Conservation (phyloP, 768 basidiomycete genomes). For the Termitomyces sp. region DNA sequence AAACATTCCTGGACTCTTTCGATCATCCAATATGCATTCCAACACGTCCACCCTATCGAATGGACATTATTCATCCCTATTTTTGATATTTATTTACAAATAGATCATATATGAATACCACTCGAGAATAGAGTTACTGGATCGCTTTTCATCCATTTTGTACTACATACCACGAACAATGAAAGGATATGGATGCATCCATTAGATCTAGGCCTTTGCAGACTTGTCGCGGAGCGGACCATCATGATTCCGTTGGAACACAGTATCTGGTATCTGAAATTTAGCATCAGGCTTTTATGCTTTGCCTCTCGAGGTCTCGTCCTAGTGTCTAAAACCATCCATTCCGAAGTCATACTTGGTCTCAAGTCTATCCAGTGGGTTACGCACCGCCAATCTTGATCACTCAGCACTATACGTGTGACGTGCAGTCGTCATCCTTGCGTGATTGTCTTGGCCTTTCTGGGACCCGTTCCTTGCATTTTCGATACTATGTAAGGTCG, state of each 20-base stretch:
- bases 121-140: not conserved
- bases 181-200: not conserved
- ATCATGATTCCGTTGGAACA: not conserved
- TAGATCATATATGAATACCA: not conserved
- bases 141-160: not conserved
- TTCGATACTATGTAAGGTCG: not conserved
- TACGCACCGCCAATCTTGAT: not conserved
- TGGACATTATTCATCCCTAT: not conserved
- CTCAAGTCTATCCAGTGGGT: not conserved
- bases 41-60: not conserved
- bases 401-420: too few relatives aligned
- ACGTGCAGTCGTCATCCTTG: not conserved
- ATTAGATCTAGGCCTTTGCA: not conserved
- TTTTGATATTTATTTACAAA: not conserved
- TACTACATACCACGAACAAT: not conserved
- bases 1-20: not conserved
- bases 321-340: not conserved
- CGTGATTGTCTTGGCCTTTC: not conserved
- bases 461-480: not conserved
- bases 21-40: not conserved
- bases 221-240: not conserved
- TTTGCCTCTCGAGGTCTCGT: not conserved
- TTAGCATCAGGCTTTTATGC: not conserved
- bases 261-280: not conserved
- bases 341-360: not conserved